Base-by-base conservation (phyloP, 139 green algal species). In the Chlorella sp. region DNA sequence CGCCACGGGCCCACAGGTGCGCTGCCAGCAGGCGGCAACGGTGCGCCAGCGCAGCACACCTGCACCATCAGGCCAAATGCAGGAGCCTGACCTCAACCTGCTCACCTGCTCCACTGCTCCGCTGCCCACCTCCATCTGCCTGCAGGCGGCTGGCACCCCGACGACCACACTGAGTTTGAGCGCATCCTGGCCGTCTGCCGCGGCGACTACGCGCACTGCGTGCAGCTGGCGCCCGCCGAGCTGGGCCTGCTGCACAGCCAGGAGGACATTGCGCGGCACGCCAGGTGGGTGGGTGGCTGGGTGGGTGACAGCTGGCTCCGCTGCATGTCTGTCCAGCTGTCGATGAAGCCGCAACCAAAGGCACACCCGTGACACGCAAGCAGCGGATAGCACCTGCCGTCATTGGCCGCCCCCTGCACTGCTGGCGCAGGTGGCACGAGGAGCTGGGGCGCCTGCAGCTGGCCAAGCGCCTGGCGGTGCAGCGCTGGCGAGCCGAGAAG, bases 131-230 rank as follows among this genome's bases (percentile, higher is more conserved):
- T 43, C 9, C 22, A 24, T 3, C 0, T 20, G 7, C 19, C 7
- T 48, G n/a, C 74, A 82, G 86, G 86, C 34, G 87, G 83, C 0
- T 90, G 87, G 87, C 78, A 90, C 51, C 62, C 83, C 19, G 87
- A 90, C 19, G 87, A 88, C 64, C 83, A 90, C 30, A 68, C 60
- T 9, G 83, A 88, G 70, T 90, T 88, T 84, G 72, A 84, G 70
- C 72, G 72, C 22, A 84, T 88, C 34, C 72, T 88, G 77, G 78
- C 69, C 8, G 64, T 48, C 46, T 90, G 87, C 77, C 46, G 76
- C 16, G 83, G 83, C 22, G 78, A 83, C 73, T 88, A 88, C 34
- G 48, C 65, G 3, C 81, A 80, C 69, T 58, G 44, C 24, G 69
- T 69, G 44, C 69, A 73, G 28, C 69, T 85, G 32, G 80, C 69